Evolutionary conservation across 2,329 filamentous ascomycete species (phyloP).

Genomic region (Diaporthe sp.): DNA sequence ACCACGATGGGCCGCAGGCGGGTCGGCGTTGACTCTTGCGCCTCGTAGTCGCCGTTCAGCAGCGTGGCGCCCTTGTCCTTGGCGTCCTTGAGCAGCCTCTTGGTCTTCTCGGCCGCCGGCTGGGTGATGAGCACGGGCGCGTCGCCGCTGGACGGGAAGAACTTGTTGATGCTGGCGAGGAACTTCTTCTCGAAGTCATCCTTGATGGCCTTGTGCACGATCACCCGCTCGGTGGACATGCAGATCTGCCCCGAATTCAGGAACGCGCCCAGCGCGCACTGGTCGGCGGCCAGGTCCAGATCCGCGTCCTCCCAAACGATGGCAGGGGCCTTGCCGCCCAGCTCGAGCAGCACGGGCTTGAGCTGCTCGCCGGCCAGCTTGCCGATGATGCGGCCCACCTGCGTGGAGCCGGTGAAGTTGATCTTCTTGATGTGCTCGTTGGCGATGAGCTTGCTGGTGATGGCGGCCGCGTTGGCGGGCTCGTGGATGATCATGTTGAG

Average conservation of each 20-base stretch:
- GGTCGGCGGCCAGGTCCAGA: slow-evolving; percentile 76
- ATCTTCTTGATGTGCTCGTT: slow-evolving; percentile 80
- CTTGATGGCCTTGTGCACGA: slow-evolving; percentile 66
- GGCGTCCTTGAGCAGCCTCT: slow-evolving; percentile 77
- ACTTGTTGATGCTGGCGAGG: slow-evolving; percentile 53
- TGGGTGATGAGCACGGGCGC: slow-evolving; percentile 79
- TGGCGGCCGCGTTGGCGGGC: slow-evolving; percentile 74
- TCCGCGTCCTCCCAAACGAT: slow-evolving; percentile 88
- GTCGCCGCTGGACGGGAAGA: slow-evolving; percentile 71
- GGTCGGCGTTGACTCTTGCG: slow-evolving; percentile 48
- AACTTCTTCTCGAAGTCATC: slow-evolving; percentile 63
- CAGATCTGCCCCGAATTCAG: slow-evolving; percentile 85
- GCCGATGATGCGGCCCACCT: slow-evolving; percentile 80
- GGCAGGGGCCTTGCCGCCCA: slow-evolving; percentile 85
- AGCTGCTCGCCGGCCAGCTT: slow-evolving; percentile 78
- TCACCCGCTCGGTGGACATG: slow-evolving; percentile 85
- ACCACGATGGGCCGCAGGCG: slow-evolving; percentile 73
- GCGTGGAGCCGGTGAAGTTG: slow-evolving; percentile 87
- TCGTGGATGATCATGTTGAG: slow-evolving; percentile 80
- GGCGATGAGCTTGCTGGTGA: slow-evolving; percentile 78
- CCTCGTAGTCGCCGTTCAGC: slow-evolving; percentile 55
- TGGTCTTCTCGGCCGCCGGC: slow-evolving; percentile 75
- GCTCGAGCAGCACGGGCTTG: slow-evolving; percentile 85
- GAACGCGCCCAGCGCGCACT: slow-evolving; percentile 79
- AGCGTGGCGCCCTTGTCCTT: slow-evolving; percentile 74